These are phyloP conservation scores for Metschnikowia dekortorum DNA, from an alignment of 805 yeast species.

Conservation along the genomic window DNA sequence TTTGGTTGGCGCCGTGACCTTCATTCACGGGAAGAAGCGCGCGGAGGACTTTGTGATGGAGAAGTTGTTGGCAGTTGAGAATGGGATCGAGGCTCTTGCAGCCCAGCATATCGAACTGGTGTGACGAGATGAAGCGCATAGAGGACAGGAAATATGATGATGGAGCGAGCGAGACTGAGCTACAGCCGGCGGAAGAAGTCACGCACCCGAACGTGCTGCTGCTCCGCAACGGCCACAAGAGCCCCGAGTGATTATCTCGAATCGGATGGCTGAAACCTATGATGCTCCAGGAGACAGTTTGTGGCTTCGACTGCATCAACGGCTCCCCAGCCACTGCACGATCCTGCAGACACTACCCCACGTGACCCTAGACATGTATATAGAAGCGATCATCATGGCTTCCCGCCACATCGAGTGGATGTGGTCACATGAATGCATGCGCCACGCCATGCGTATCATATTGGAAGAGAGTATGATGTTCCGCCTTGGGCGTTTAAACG, in stretches of 20 bases:
- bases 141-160: not conserved
- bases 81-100: constrained; percentile 34
- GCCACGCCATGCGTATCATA: too few species aligned
- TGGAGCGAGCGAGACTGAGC: too few species aligned
- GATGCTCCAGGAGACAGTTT: too few species aligned
- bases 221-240: too few species aligned
- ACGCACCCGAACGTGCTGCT: too few species aligned
- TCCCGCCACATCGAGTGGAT: too few species aligned
- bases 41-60: constrained; percentile 56
- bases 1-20: constrained; percentile 63
- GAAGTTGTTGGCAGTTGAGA: constrained; percentile 38
- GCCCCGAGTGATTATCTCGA: too few species aligned
- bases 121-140: not conserved
- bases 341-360: not conserved
- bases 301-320: not conserved
- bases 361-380: not conserved
- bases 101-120: constrained; percentile 11
- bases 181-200: too few species aligned
- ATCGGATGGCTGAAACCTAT: too few species aligned
- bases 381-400: not conserved
- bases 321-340: not conserved
- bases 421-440: too few species aligned
- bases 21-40: constrained; percentile 54
- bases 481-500: too few species aligned
- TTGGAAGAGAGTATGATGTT: too few species aligned